A percentile compares a stretch with the other conserved stretches of the same genome.
Evolutionary conservation across 805 yeast species (phyloP).

Genomic region (Candida verbasci): DNA sequence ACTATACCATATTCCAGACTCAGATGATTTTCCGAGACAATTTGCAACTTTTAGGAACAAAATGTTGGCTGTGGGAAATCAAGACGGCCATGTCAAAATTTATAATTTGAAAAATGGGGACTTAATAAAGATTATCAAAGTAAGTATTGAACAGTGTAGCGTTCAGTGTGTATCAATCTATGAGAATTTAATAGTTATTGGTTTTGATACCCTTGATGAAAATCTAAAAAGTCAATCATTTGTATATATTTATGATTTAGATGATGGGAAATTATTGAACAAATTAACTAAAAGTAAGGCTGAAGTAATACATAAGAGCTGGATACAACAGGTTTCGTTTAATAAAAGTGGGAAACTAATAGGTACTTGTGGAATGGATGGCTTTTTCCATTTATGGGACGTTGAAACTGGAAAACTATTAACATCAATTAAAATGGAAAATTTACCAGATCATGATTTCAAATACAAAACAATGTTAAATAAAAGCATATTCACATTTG

Average conservation of each 20-base stretch:
- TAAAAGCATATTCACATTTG: not conserved
- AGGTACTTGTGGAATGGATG: conserved; percentile 1
- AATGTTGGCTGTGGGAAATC: not conserved
- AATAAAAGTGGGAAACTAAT: not conserved
- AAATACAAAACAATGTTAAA: conserved; percentile 1
- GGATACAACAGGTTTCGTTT: not conserved
- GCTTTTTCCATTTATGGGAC: conserved; percentile 1
- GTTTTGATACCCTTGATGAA: not conserved
- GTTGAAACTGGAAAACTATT: not conserved
- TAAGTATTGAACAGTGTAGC: not conserved
- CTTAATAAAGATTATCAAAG: too few species aligned
- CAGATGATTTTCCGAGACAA: not conserved
- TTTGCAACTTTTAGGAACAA: not conserved
- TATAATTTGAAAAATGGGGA: not conserved
- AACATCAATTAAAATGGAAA: conserved; percentile 1
- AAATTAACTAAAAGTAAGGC: not conserved
- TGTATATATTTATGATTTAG: not conserved
- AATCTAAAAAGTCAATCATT: not conserved
- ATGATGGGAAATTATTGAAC: not conserved
- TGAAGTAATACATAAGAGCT: not conserved
- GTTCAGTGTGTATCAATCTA: not conserved
- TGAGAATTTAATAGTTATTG: not conserved
- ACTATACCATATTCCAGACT: not conserved
- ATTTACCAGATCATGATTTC: not conserved
- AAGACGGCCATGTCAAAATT: not conserved